These are phyloP conservation scores for Fusarium praegraminearum DNA, from an alignment of 2,329 filamentous ascomycete genomes.

Conservation along the genomic window DNA sequence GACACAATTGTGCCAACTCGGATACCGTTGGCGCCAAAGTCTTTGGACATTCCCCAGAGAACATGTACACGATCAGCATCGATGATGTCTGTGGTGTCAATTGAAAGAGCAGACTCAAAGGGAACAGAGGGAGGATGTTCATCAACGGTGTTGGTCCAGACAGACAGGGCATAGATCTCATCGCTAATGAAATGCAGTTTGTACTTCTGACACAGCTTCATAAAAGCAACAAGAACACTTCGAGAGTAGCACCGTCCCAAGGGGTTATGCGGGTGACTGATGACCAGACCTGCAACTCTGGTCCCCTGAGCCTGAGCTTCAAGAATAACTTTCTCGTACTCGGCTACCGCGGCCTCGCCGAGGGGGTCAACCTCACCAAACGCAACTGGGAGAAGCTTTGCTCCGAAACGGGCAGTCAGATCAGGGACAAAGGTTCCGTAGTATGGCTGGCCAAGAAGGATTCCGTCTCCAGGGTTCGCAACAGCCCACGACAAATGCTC, in stretches of 20 bases:
- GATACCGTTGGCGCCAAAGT: constrained; percentile 69
- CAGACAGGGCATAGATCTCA: constrained; percentile 64
- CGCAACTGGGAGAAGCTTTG: constrained; percentile 57
- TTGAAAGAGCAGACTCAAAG: constrained; percentile 61
- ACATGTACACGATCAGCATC: constrained; percentile 64
- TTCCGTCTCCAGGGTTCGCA: constrained; percentile 55
- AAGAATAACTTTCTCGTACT: constrained; percentile 60
- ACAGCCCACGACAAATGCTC: constrained; percentile 57
- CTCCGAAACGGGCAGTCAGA: constrained; percentile 56
- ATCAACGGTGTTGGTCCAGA: constrained; percentile 58
- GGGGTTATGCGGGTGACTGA: constrained; percentile 66
- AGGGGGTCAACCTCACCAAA: constrained; percentile 61
- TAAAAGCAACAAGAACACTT: constrained; percentile 54
- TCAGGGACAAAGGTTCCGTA: constrained; percentile 64
- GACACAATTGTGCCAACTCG: constrained; percentile 64
- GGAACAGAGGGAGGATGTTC: constrained; percentile 41
- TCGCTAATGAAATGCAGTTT: constrained; percentile 65
- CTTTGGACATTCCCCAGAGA: constrained; percentile 61
- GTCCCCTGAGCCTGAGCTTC: constrained; percentile 54
- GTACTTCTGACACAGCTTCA: constrained; percentile 62
- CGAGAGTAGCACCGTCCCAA: constrained; percentile 62
- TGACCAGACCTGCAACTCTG: constrained; percentile 60
- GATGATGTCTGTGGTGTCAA: constrained; percentile 59
- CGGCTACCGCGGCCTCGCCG: constrained; percentile 53
- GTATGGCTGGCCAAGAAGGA: constrained; percentile 58